Evolutionary conservation across 495 filamentous ascomycete genomes (phyloP).

Genomic region (Penicillium desertorum): DNA sequence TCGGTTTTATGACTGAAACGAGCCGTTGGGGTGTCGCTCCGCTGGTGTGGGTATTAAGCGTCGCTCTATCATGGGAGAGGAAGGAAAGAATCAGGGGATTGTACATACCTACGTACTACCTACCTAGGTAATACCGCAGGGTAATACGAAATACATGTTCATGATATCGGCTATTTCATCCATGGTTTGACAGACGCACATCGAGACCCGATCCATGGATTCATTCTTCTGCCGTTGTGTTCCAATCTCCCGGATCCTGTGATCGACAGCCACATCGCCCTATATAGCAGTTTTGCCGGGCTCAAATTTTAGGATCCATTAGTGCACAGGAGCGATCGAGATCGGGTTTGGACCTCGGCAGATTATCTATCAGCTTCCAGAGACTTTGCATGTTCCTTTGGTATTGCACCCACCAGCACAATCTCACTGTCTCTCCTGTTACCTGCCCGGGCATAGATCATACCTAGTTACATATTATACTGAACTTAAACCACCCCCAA

Average conservation of each 20-base stretch:
- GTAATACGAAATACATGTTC: background rate
- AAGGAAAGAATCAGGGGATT: constrained; percentile 4
- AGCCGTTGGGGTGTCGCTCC: constrained; percentile 7
- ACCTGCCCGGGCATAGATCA: background rate
- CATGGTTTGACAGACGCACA: background rate
- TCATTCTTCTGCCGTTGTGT: constrained; percentile 22
- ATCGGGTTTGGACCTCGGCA: background rate
- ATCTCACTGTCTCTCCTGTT: background rate
- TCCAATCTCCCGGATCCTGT: constrained; percentile 25
- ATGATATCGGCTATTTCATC: background rate
- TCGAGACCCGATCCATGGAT: constrained; percentile 8
- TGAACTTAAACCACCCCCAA: background rate
- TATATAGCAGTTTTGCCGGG: constrained; percentile 13
- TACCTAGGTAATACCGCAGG: too few species aligned
- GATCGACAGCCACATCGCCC: constrained; percentile 25
- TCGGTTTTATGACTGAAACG: constrained; percentile 5
- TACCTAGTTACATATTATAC: background rate
- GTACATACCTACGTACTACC: too few species aligned
- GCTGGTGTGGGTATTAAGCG: background rate
- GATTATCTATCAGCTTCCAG: background rate
- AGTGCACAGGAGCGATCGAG: background rate
- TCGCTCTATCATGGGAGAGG: background rate
- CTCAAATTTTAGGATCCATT: constrained; percentile 13
- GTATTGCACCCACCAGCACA: background rate
- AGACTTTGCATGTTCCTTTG: background rate